Conservation (phyloP, 1,284 basidiomycete species). For the Phylloboletellus chloephorus region DNA sequence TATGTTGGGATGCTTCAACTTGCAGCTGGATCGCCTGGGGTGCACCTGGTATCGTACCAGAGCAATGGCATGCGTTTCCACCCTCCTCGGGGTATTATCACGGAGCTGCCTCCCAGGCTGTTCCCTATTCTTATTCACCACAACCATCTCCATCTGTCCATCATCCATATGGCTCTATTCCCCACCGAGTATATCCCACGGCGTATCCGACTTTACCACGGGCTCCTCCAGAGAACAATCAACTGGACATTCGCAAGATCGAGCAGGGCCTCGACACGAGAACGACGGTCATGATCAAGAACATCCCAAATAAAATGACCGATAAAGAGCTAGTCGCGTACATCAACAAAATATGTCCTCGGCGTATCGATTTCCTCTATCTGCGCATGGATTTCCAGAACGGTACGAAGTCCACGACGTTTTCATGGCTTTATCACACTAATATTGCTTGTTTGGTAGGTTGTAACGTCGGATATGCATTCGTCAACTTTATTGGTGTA, state of each 20-base stretch:
- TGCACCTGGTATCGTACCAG: slow-evolving; percentile 22
- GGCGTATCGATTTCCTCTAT: slow-evolving; percentile 79
- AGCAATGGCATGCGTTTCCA: slow-evolving; percentile 30
- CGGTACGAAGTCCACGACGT: slow-evolving; percentile 39
- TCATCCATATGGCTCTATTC: slow-evolving; percentile 18
- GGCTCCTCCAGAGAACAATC: slow-evolving; percentile 51
- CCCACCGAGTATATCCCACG: slow-evolving; percentile 22
- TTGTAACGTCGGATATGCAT: slow-evolving; percentile 83
- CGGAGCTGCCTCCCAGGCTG: slow-evolving; percentile 18
- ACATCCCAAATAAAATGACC: slow-evolving; percentile 85
- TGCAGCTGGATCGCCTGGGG: slow-evolving; percentile 31
- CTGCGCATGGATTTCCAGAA: slow-evolving; percentile 80
- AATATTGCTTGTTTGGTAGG: slow-evolving; percentile 38
- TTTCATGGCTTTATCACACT: slow-evolving; percentile 6
- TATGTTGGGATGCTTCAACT: slow-evolving; percentile 29
- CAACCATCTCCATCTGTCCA: slow-evolving; percentile 24
- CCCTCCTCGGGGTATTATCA: slow-evolving; percentile 29
- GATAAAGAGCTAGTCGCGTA: slow-evolving; percentile 67
- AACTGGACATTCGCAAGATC: slow-evolving; percentile 64
- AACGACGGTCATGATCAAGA: slow-evolving; percentile 85
- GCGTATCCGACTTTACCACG: slow-evolving; percentile 29
- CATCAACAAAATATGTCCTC: slow-evolving; percentile 62
- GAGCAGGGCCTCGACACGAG: slow-evolving; percentile 73
- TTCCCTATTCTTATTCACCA: slow-evolving; percentile 28
- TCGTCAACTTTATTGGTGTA: slow-evolving; percentile 80